These are phyloP conservation scores for Colletotrichum navitas DNA, from an alignment of 2,329 filamentous ascomycete genomes.

Conservation along the genomic window DNA sequence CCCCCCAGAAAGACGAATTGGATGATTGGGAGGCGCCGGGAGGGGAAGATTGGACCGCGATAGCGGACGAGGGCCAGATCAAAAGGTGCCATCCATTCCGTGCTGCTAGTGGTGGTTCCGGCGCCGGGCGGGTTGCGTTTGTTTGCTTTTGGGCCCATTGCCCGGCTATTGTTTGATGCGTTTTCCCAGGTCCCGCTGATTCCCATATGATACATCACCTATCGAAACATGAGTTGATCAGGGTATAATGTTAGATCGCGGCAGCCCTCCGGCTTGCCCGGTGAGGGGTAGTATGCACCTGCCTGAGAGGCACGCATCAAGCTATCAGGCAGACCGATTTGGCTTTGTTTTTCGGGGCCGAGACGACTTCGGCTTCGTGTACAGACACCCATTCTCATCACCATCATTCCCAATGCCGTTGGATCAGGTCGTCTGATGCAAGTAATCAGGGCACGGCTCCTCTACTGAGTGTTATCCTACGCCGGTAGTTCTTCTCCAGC, in stretches of 20 bases:
- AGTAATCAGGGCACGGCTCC: not conserved
- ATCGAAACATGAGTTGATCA: not conserved
- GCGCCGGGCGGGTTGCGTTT: not conserved
- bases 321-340: not conserved
- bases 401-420: not conserved
- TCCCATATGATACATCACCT: not conserved
- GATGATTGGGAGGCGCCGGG: not conserved
- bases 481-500: constrained; percentile 5
- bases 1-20: not conserved
- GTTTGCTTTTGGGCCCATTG: not conserved
- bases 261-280: not conserved
- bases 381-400: not conserved
- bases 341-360: not conserved
- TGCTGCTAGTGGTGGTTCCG: not conserved
- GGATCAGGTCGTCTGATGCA: not conserved
- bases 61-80: not conserved
- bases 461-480: not conserved
- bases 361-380: not conserved
- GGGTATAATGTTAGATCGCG: not conserved
- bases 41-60: not conserved
- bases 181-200: not conserved
- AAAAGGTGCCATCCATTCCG: not conserved
- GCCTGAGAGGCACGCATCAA: too few relatives aligned
- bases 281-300: not conserved
- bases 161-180: not conserved